Conservation (phyloP, 495 filamentous ascomycete species). For the Polyplosphaeria fusca region DNA sequence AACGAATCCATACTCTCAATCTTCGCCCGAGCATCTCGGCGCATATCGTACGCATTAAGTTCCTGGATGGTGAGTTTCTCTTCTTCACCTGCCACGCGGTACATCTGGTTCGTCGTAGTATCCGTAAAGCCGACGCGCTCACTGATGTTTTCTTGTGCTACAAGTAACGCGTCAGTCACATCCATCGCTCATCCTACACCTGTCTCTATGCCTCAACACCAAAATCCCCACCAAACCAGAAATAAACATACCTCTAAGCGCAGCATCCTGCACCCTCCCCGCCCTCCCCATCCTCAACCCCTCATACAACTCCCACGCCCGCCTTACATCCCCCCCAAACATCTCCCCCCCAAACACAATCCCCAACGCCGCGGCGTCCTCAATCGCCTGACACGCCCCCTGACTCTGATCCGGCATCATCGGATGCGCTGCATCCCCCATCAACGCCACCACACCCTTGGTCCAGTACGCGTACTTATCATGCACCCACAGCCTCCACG, state of each 20-base stretch:
- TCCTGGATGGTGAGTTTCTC: conserved; percentile 4
- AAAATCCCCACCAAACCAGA: no score
- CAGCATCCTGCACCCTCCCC: conserved; percentile 44
- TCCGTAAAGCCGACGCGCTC: conserved; percentile 15
- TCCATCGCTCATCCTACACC: no score
- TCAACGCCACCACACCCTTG: conserved; percentile 48
- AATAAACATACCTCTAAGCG: conserved; percentile 1
- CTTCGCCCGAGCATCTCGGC: no score
- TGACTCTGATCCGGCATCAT: conserved; percentile 53
- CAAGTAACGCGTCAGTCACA: no score
- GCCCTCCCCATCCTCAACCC: conserved; percentile 45
- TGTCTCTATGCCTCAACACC: no score
- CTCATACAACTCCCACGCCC: conserved; percentile 46
- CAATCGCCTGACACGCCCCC: conserved; percentile 52
- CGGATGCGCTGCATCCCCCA: conserved; percentile 51
- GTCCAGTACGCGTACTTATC: conserved; percentile 48
- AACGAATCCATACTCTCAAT: no score
- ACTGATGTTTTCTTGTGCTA: conserved; percentile 17
- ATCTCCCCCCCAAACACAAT: conserved; percentile 47
- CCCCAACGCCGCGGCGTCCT: conserved; percentile 50
- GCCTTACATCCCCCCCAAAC: conserved; percentile 44
- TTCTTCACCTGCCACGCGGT: neutral
- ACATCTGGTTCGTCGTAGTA: no score
- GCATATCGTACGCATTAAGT: neutral
- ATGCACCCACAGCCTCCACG: conserved; percentile 47